Conservation (phyloP, 345 rosid genomes). For the Diplotaxis tenuifolia region DNA sequence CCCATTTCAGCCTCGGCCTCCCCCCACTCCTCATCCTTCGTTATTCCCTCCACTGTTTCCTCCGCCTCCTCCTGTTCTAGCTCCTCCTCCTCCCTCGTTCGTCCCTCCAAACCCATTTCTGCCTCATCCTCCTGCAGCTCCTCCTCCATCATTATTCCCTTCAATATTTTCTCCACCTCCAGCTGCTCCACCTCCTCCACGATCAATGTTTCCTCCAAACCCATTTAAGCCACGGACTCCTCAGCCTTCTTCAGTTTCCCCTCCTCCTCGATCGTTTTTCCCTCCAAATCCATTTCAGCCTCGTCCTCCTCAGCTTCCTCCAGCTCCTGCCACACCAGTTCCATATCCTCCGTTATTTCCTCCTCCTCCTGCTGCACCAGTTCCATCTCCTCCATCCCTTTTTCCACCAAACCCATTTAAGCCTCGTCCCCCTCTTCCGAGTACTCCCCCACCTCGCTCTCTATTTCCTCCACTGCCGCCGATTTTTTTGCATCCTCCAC, state of each 20-base stretch:
- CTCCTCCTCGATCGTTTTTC: background rate
- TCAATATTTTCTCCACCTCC: background rate
- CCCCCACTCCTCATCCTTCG: background rate
- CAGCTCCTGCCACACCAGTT: constrained; percentile 11
- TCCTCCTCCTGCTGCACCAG: background rate
- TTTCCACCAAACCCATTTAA: constrained; percentile 24
- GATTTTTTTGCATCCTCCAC: constrained; percentile 18
- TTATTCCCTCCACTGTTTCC: background rate
- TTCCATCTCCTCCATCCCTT: constrained; percentile 14
- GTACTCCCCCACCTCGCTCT: constrained; percentile 31
- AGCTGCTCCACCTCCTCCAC: background rate
- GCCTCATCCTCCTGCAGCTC: constrained; percentile 1
- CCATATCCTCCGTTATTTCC: constrained; percentile 11
- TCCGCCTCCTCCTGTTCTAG: background rate
- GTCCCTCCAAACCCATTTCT: constrained; percentile 35
- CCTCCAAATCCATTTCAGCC: constrained; percentile 30
- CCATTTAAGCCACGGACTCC: background rate
- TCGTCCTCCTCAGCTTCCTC: constrained; percentile 22
- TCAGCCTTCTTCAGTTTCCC: no score
- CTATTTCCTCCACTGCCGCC: constrained; percentile 42
- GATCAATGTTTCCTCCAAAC: background rate
- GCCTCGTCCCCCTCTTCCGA: constrained; percentile 28
- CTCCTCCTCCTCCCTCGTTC: background rate
- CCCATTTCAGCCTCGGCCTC: background rate
- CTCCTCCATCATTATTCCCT: background rate